Conservation (phyloP, 2,329 filamentous ascomycete species). For the Nemania diffusa region DNA sequence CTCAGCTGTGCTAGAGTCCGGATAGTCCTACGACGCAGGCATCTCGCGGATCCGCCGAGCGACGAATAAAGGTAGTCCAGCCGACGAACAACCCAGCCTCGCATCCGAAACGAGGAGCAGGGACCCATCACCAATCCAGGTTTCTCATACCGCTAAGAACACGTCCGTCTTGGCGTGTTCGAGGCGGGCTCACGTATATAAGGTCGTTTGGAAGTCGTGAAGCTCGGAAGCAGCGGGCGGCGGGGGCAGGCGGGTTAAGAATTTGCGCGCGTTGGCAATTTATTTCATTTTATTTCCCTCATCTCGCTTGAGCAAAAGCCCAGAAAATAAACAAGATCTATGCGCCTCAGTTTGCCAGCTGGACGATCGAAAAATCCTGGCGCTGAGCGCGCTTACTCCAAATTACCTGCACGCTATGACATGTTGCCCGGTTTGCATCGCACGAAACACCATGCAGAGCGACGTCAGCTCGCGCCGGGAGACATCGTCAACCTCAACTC, state of each 20-base stretch:
- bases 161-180: conserved; percentile 14
- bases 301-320: conserved; percentile 13
- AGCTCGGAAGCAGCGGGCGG: conserved; percentile 11
- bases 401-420: conserved; percentile 32
- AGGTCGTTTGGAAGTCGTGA: conserved; percentile 5
- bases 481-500: not conserved
- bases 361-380: conserved; percentile 6
- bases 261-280: no score
- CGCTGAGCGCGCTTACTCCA: conserved; percentile 24
- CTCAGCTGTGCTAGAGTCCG: not conserved
- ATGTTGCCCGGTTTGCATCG: conserved; percentile 8
- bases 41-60: conserved; percentile 6
- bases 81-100: not conserved
- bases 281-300: conserved; percentile 7
- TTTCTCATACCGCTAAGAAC: conserved; percentile 2
- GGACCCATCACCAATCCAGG: not conserved
- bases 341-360: conserved; percentile 7
- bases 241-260: not conserved
- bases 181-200: conserved; percentile 14
- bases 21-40: not conserved
- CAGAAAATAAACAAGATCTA: conserved; percentile 18
- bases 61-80: not conserved
- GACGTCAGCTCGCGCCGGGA: conserved; percentile 11
- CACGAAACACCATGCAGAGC: conserved; percentile 22
- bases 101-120: not conserved